Conservation (phyloP, 1,139 yeast species). For the Scheffersomyces parashehatae region DNA sequence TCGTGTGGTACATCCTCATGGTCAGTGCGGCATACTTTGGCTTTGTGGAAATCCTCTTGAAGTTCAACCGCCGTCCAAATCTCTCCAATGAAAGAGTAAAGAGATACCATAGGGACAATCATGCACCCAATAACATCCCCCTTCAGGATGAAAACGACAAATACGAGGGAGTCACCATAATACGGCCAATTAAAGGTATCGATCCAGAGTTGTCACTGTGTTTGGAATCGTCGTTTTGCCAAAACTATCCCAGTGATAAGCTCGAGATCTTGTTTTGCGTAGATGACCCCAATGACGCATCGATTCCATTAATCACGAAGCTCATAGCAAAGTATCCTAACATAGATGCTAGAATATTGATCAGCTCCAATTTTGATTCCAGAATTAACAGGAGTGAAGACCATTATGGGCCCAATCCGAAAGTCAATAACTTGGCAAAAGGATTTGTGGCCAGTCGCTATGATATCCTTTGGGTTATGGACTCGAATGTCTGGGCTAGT, state of each 20-base stretch:
- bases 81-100: slow-evolving; percentile 7
- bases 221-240: slow-evolving; percentile 66
- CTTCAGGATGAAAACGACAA: slow-evolving; percentile 35
- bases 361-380: slow-evolving; percentile 41
- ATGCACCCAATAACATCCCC: neutral
- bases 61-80: slow-evolving; percentile 32
- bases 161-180: slow-evolving; percentile 71
- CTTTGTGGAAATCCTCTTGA: slow-evolving; percentile 42
- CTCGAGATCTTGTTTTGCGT: slow-evolving; percentile 78
- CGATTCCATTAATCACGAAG: slow-evolving; percentile 55
- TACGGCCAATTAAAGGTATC: slow-evolving; percentile 82
- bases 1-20: slow-evolving; percentile 49
- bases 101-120: slow-evolving; percentile 10
- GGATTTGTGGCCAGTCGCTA: slow-evolving; percentile 68
- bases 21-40: slow-evolving; percentile 47
- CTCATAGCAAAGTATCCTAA: slow-evolving; percentile 57
- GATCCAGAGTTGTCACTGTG: slow-evolving; percentile 76
- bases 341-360: slow-evolving; percentile 58
- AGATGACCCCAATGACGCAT: slow-evolving; percentile 63
- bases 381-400: slow-evolving; percentile 26
- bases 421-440: slow-evolving; percentile 79
- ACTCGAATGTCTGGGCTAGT: slow-evolving; percentile 81
- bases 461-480: slow-evolving; percentile 86
- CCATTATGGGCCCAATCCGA: slow-evolving; percentile 84
- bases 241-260: slow-evolving; percentile 58